These are phyloP conservation scores for Sodiomyces alkalinus DNA, from an alignment of 2,329 filamentous ascomycete species.

Conservation along the genomic window DNA sequence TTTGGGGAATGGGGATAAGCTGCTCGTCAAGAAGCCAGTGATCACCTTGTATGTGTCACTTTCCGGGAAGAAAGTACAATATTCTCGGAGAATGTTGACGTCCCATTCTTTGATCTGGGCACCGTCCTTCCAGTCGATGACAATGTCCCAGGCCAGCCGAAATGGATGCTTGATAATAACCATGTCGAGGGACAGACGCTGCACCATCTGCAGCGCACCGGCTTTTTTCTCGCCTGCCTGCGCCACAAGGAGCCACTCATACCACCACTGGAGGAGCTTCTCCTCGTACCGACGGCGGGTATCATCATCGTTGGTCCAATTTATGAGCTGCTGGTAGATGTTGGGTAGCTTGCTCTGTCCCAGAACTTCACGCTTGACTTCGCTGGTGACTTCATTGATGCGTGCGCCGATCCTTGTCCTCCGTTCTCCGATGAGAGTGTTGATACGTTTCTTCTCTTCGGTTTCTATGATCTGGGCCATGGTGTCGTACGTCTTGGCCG, in stretches of 20 bases:
- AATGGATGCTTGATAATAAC: constrained; percentile 91
- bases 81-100: constrained; percentile 60
- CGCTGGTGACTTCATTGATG: constrained; percentile 65
- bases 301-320: constrained; percentile 84
- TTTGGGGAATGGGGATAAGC: constrained; percentile 65
- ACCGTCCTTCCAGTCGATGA: constrained; percentile 76
- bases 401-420: constrained; percentile 76
- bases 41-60: constrained; percentile 71
- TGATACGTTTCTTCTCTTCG: constrained; percentile 80
- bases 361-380: constrained; percentile 79
- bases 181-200: constrained; percentile 76
- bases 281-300: constrained; percentile 75
- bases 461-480: constrained; percentile 72
- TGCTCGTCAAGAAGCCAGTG: constrained; percentile 67
- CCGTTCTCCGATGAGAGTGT: constrained; percentile 76
- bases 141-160: constrained; percentile 78
- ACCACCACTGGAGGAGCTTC: constrained; percentile 68
- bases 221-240: constrained; percentile 49
- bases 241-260: constrained; percentile 60
- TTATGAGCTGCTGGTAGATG: constrained; percentile 69
- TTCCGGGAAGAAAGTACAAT: constrained; percentile 70
- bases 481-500: constrained; percentile 64
- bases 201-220: constrained; percentile 54
- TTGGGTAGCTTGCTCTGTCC: constrained; percentile 60
- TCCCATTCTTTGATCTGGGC: constrained; percentile 66